phyloP scores from a whole-genome alignment of 2,329 filamentous ascomycete genomes.

The Furcasterigmium furcatum region DNA sequence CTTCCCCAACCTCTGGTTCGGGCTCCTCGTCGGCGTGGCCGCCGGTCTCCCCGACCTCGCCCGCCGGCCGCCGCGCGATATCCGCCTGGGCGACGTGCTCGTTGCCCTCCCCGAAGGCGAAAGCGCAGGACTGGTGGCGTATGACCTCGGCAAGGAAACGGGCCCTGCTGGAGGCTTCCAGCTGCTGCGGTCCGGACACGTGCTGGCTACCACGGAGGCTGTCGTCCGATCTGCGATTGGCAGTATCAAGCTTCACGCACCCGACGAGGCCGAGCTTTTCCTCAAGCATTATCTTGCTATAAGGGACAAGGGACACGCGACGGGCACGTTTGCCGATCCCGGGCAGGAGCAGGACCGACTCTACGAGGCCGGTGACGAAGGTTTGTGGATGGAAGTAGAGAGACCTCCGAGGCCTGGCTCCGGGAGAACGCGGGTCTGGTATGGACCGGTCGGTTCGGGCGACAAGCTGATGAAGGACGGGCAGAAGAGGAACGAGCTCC shows the following conservation, averaged over 20 bases:
- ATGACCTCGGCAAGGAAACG: slow-evolving; percentile 29
- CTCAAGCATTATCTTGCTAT: slow-evolving; percentile 18
- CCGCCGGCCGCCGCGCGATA: slow-evolving; percentile 21
- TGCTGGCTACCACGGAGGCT: slow-evolving; percentile 20
- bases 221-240: slow-evolving; percentile 29
- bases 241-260: slow-evolving; percentile 17
- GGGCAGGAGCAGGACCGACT: slow-evolving; percentile 14
- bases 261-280: slow-evolving; percentile 17
- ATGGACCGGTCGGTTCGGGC: slow-evolving; percentile 27
- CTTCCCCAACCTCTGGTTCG: slow-evolving; percentile 31
- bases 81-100: slow-evolving; percentile 33
- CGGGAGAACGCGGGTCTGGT: slow-evolving; percentile 25
- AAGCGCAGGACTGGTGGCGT: slow-evolving; percentile 22
- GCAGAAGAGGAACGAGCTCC: slow-evolving; percentile 15
- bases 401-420: slow-evolving; percentile 9
- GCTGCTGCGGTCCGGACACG: slow-evolving; percentile 17
- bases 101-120: slow-evolving; percentile 21
- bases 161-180: slow-evolving; percentile 18
- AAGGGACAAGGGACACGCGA: slow-evolving; percentile 14
- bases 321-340: slow-evolving; percentile 21
- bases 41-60: slow-evolving; percentile 26
- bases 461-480: slow-evolving; percentile 25
- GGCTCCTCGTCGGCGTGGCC: slow-evolving; percentile 31
- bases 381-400: slow-evolving; percentile 1
- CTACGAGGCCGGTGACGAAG: slow-evolving; percentile 10